Evolutionary conservation across 176 grass and related monocot genomes (phyloP).

Genomic region (Eleusine indica): DNA sequence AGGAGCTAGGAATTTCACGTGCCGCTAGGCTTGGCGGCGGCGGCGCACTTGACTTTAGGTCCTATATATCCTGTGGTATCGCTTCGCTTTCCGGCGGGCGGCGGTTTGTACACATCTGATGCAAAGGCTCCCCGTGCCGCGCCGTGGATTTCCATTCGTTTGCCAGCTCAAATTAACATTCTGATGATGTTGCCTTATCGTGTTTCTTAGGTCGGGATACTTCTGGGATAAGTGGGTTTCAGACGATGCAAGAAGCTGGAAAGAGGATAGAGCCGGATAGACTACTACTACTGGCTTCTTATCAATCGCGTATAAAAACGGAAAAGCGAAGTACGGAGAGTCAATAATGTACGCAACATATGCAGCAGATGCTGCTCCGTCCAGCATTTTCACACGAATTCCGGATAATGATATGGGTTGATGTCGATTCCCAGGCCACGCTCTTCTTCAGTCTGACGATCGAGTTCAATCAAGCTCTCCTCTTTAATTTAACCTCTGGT

Average conservation of each 20-base stretch:
- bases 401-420: neutral
- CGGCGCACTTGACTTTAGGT: neutral
- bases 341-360: neutral
- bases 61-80: too few relatives aligned
- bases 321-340: neutral
- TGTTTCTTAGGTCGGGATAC: constrained; percentile 34
- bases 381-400: neutral
- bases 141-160: constrained; percentile 14
- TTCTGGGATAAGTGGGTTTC: constrained; percentile 33
- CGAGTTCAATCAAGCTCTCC: neutral
- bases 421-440: neutral
- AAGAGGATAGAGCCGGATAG: neutral
- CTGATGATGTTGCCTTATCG: neutral
- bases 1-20: too few relatives aligned
- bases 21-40: neutral
- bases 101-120: neutral
- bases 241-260: neutral
- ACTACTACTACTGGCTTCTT: neutral
- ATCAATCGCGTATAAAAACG: neutral
- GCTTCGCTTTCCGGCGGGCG: neutral
- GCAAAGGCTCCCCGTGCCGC: neutral
- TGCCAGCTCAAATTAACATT: neutral
- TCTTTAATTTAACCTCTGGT: neutral
- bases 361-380: neutral
- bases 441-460: neutral